Percentiles rank a stretch among this genome's conserved stretches.
phyloP scores from a whole-genome alignment of 2,329 filamentous ascomycete species.

The Sporothrix phasma region DNA sequence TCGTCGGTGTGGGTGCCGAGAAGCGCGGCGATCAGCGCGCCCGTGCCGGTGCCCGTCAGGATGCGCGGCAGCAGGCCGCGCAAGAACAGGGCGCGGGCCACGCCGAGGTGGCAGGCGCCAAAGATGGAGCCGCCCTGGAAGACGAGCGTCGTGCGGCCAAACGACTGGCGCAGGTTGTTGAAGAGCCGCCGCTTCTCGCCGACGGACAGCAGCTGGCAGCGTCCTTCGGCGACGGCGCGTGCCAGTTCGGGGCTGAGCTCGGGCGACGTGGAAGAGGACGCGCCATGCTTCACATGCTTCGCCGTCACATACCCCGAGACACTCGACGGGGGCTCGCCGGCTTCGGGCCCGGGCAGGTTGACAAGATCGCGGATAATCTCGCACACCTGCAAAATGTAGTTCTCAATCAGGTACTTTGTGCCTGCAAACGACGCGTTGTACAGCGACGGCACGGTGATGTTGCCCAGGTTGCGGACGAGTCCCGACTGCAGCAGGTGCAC shows the following conservation, averaged over 20 bases:
- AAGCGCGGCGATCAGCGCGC: slow-evolving; percentile 78
- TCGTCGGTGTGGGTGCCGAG: slow-evolving; percentile 82
- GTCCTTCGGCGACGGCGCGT: slow-evolving; percentile 15
- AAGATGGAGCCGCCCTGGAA: slow-evolving; percentile 88
- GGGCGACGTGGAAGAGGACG: neutral
- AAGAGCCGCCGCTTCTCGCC: slow-evolving; percentile 65
- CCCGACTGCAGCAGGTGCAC: slow-evolving; percentile 73
- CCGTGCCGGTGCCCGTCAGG: slow-evolving; percentile 83
- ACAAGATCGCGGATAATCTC: slow-evolving; percentile 70
- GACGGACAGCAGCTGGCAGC: slow-evolving; percentile 10
- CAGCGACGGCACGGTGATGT: slow-evolving; percentile 71
- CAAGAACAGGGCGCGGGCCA: slow-evolving; percentile 77
- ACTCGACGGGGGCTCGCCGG: neutral
- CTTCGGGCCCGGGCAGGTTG: slow-evolving; percentile 42
- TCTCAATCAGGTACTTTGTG: slow-evolving; percentile 82
- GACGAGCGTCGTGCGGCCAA: slow-evolving; percentile 76
- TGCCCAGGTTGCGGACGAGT: slow-evolving; percentile 76
- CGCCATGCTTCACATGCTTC: neutral
- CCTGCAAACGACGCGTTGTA: slow-evolving; percentile 81
- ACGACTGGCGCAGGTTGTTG: slow-evolving; percentile 78
- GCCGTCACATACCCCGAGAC: neutral
- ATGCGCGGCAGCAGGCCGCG: slow-evolving; percentile 76
- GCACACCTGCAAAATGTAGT: slow-evolving; percentile 80
- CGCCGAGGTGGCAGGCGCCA: slow-evolving; percentile 79
- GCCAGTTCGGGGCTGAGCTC: slow-evolving; percentile 16